Evolutionary conservation across 2,329 filamentous ascomycete genomes (phyloP).

Genomic region (Fusarium napiforme): DNA sequence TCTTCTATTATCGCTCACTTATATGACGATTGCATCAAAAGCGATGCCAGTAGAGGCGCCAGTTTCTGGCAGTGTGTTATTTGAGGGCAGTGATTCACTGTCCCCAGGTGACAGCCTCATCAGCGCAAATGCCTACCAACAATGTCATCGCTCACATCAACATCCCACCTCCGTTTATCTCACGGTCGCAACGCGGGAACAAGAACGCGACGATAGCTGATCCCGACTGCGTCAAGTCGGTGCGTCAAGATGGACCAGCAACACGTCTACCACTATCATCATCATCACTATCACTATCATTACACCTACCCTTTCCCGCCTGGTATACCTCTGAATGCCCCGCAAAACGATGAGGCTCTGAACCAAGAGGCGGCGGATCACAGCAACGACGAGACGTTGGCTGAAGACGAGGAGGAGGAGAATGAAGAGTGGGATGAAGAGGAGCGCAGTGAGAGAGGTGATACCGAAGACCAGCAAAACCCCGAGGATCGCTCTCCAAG

Average conservation of each 20-base stretch:
- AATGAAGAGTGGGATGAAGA: not conserved
- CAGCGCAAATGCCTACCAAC: not conserved
- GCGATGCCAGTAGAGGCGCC: too few relatives aligned
- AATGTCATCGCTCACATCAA: not conserved
- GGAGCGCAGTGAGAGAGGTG: fast-evolving
- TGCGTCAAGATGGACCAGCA: not conserved
- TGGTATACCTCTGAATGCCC: fast-evolving
- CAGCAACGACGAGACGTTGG: fast-evolving
- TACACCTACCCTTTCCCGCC: not conserved
- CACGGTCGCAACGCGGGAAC: fast-evolving
- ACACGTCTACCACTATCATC: not conserved
- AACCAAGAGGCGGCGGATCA: fast-evolving
- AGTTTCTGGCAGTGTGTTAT: too few relatives aligned
- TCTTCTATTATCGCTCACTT: too few relatives aligned
- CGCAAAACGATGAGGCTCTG: too few relatives aligned
- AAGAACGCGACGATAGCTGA: too few relatives aligned
- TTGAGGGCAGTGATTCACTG: not conserved
- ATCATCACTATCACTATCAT: not conserved
- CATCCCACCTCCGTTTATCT: not conserved
- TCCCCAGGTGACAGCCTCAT: not conserved
- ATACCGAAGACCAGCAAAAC: not conserved
- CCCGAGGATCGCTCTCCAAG: not conserved
- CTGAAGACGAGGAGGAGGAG: not conserved
- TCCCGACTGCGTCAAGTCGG: not conserved
- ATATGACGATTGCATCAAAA: too few relatives aligned